These are phyloP conservation scores for Xylaria longipes DNA, from an alignment of 495 filamentous ascomycete genomes.

Conservation along the genomic window DNA sequence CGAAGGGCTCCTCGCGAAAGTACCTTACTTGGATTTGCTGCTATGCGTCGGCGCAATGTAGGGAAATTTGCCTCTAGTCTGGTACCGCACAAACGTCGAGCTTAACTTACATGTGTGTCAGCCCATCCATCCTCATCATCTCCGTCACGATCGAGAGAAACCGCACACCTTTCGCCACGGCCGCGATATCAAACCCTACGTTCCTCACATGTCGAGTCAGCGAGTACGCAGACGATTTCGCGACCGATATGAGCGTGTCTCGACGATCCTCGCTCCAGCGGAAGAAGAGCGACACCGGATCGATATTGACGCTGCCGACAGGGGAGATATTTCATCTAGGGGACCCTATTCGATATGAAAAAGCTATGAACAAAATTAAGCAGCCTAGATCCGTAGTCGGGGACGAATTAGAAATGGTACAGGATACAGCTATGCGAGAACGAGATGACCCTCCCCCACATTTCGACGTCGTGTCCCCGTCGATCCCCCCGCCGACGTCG, in stretches of 20 bases:
- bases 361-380: background rate
- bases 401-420: background rate
- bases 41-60: conserved; percentile 39
- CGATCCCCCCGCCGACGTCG: background rate
- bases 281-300: conserved; percentile 33
- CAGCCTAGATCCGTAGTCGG: background rate
- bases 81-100: background rate
- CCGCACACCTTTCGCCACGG: conserved; percentile 34
- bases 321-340: conserved; percentile 36
- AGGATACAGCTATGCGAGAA: background rate
- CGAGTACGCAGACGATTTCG: conserved; percentile 31
- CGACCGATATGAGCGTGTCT: conserved; percentile 36
- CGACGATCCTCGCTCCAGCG: conserved; percentile 36
- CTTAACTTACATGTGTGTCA: conserved; percentile 11
- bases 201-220: conserved; percentile 30
- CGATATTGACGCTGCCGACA: conserved; percentile 35
- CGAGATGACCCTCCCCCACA: background rate
- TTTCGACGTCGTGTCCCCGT: background rate
- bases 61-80: background rate
- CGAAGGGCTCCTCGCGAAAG: conserved; percentile 25
- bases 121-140: conserved; percentile 37
- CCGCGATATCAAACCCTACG: conserved; percentile 29
- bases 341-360: conserved; percentile 6
- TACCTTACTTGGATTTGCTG: conserved; percentile 35
- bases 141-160: conserved; percentile 39